A percentile compares a stretch with the other conserved stretches of the same genome.
phyloP scores from a whole-genome alignment of 192 early-diverging fungal genomes.

The Coemansia sp. region DNA sequence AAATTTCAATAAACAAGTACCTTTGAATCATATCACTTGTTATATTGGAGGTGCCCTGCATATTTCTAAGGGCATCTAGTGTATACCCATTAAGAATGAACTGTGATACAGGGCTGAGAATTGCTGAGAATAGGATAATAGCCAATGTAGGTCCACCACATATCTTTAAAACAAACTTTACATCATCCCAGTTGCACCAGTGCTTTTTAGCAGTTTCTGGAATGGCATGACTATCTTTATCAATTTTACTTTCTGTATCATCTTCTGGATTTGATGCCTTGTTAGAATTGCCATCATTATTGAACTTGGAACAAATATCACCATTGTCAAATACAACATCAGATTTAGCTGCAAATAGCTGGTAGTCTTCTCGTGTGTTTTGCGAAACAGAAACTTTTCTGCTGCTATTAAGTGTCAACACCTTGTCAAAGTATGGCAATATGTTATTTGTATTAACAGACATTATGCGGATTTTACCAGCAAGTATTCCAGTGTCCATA shows the following conservation, averaged over 20 bases:
- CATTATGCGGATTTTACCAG: constrained; percentile 64
- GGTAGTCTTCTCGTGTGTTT: constrained; percentile 6
- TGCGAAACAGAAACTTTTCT: neutral
- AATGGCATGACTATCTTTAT: neutral
- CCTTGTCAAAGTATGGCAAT: constrained; percentile 69
- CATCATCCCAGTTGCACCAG: neutral
- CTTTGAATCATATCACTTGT: neutral
- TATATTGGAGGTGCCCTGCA: neutral
- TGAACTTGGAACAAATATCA: neutral
- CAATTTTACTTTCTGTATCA: neutral
- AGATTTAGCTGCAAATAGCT: neutral
- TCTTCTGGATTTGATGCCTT: neutral
- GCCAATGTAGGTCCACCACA: constrained; percentile 15
- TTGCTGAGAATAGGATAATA: constrained; percentile 2
- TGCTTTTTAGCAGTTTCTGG: neutral
- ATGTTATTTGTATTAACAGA: constrained; percentile 79
- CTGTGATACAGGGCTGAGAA: constrained; percentile 11
- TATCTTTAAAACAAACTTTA: constrained; percentile 1
- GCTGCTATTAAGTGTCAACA: constrained; percentile 72
- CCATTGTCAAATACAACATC: neutral
- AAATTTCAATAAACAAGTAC: constrained; percentile 15
- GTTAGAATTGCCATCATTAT: neutral
- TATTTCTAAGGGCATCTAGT: constrained; percentile 5
- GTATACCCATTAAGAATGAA: constrained; percentile 9
- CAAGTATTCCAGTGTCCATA: constrained; percentile 14